phyloP scores from a whole-genome alignment of 2,329 filamentous ascomycete species.

The Harringtonia aguacate region DNA sequence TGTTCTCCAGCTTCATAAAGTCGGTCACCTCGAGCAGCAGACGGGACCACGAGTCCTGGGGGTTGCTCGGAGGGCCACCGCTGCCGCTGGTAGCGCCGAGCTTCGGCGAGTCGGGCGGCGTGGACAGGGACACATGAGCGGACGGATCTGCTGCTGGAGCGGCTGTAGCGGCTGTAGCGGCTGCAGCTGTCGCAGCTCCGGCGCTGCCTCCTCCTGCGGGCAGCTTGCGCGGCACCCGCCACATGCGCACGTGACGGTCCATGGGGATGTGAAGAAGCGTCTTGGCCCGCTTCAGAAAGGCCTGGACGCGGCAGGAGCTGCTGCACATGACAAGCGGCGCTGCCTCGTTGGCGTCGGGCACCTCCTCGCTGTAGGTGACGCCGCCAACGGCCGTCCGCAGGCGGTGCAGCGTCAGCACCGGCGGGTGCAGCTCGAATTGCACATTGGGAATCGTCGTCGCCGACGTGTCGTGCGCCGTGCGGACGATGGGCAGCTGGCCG shows the following conservation, averaged over 20 bases:
- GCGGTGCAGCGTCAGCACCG: conserved; percentile 75
- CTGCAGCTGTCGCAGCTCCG: conserved; percentile 8
- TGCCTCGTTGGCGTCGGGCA: conserved; percentile 49
- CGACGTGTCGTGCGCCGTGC: conserved; percentile 69
- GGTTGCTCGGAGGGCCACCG: conserved; percentile 5
- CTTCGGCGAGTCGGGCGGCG: conserved; percentile 16
- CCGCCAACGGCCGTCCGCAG: conserved; percentile 53
- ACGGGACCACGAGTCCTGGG: conserved; percentile 24
- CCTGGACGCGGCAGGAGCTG: conserved; percentile 55
- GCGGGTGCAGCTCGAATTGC: conserved; percentile 74
- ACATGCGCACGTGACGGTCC: conserved; percentile 66
- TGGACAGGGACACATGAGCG: conserved; percentile 10
- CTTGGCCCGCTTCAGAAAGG: conserved; percentile 71
- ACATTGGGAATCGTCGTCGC: conserved; percentile 52
- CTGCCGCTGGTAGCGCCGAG: conserved; percentile 3
- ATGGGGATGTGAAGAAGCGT: conserved; percentile 53
- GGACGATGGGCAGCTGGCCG: conserved; percentile 59
- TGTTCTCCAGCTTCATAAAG: conserved; percentile 52
- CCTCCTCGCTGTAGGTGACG: conserved; percentile 42
- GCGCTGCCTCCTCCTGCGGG: too few species aligned
- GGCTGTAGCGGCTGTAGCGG: conserved; percentile 3
- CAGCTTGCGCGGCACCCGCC: conserved; percentile 48
- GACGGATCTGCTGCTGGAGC: background rate
- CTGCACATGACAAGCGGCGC: conserved; percentile 62
- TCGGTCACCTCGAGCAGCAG: conserved; percentile 51